phyloP scores from a whole-genome alignment of 495 filamentous ascomycete species.

The Pseudomonodictys pantanalensis region DNA sequence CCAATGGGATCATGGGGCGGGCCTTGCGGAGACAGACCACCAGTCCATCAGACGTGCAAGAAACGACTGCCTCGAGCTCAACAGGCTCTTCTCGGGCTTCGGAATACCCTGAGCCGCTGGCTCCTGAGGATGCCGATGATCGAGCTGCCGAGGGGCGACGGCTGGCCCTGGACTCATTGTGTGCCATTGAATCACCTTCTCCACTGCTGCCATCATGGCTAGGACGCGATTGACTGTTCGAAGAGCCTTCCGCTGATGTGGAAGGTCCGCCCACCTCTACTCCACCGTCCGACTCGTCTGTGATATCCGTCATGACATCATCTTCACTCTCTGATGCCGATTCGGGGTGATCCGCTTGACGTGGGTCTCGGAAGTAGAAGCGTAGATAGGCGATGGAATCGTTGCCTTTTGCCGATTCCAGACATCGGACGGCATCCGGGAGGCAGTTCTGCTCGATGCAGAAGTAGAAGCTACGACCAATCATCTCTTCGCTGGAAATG shows the following conservation, averaged over 20 bases:
- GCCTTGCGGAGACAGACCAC: constrained; percentile 80
- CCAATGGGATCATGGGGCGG: constrained; percentile 62
- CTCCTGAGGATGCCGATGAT: constrained; percentile 45
- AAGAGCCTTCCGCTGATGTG: not conserved
- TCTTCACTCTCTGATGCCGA: constrained; percentile 39
- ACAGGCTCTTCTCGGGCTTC: constrained; percentile 39
- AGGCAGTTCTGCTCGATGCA: constrained; percentile 76
- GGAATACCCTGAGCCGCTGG: constrained; percentile 7
- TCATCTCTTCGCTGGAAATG: constrained; percentile 60
- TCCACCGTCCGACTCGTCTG: constrained; percentile 34
- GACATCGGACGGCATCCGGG: constrained; percentile 67
- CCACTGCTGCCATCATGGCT: not conserved
- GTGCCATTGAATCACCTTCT: not conserved
- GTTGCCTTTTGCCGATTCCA: constrained; percentile 87
- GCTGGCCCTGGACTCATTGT: constrained; percentile 35
- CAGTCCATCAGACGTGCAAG: constrained; percentile 84
- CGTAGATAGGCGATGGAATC: constrained; percentile 90
- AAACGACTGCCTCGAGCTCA: constrained; percentile 84
- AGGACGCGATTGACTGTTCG: not conserved
- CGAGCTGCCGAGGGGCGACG: constrained; percentile 26
- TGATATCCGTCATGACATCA: constrained; percentile 41
- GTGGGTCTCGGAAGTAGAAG: constrained; percentile 82
- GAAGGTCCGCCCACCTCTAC: not conserved
- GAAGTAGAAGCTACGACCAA: constrained; percentile 74
- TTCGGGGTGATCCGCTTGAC: constrained; percentile 46